Evolutionary conservation across 768 basidiomycete genomes (phyloP).

Genomic region (Suillus luteus): DNA sequence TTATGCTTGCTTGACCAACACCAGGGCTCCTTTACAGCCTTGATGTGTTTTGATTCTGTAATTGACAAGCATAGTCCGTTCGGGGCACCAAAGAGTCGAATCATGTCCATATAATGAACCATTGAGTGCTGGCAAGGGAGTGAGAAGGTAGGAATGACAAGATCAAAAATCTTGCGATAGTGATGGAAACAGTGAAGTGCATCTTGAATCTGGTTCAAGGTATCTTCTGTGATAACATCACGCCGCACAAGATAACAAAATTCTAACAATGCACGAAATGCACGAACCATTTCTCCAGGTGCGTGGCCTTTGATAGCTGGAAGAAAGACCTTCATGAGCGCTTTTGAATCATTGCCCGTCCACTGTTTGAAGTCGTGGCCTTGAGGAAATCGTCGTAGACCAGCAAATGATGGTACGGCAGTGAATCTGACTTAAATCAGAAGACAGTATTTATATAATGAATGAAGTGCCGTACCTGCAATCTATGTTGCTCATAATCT

Average conservation of each 20-base stretch:
- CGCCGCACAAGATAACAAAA: not conserved
- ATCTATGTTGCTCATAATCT: too few species aligned
- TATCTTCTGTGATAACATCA: not conserved
- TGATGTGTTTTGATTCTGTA: not conserved
- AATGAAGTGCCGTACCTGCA: too few species aligned
- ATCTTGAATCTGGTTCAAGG: not conserved
- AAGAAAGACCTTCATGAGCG: too few species aligned
- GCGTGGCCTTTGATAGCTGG: not conserved
- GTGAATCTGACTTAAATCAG: too few species aligned
- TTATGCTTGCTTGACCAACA: not conserved
- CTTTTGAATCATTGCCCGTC: too few species aligned
- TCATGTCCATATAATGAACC: not conserved
- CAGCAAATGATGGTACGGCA: too few species aligned
- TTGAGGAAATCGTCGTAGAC: too few species aligned
- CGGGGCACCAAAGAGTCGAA: not conserved
- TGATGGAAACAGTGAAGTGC: not conserved
- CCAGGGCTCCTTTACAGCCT: not conserved
- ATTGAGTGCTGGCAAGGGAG: not conserved
- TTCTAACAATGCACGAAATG: not conserved
- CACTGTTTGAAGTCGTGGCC: too few species aligned
- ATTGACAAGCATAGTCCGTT: not conserved
- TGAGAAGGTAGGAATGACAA: not conserved
- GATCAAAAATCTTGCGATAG: not conserved
- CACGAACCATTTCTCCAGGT: not conserved
- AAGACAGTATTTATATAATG: accelerated